Evolutionary conservation across 805 yeast species (phyloP).

Genomic region (Monosporozyma aerobia): DNA sequence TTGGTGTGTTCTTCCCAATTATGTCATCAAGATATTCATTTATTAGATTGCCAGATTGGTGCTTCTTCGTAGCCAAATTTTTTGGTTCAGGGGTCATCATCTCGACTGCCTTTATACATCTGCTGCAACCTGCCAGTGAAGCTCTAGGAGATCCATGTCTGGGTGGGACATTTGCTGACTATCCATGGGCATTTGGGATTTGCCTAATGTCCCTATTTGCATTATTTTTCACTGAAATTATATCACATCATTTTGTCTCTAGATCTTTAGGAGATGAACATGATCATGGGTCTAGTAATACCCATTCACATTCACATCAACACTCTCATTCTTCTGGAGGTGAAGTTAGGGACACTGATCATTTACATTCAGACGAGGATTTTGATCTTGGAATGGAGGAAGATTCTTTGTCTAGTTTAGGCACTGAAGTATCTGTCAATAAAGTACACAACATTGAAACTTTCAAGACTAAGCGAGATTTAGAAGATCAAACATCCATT

Average conservation of each 20-base stretch:
- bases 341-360: background rate
- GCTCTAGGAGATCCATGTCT: conserved; percentile 47
- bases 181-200: conserved; percentile 51
- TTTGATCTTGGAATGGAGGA: background rate
- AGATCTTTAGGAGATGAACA: conserved; percentile 30
- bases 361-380: background rate
- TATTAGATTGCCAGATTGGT: conserved; percentile 49
- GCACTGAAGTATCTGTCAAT: background rate
- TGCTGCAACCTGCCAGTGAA: conserved; percentile 60
- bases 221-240: conserved; percentile 41
- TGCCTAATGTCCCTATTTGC: conserved; percentile 39
- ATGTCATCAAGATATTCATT: conserved; percentile 50
- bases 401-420: background rate
- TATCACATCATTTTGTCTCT: conserved; percentile 38
- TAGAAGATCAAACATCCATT: background rate
- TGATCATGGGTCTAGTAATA: conserved; percentile 1
- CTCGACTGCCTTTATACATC: conserved; percentile 72
- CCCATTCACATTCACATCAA: background rate
- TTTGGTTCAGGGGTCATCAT: conserved; percentile 82
- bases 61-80: conserved; percentile 59
- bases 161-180: conserved; percentile 49
- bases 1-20: conserved; percentile 56
- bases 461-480: background rate
- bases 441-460: background rate
- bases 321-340: background rate